Percentiles rank a stretch among this genome's conserved stretches.
Evolutionary conservation across 345 rosid species (phyloP).

Genomic region (Hibiscus trionum): DNA sequence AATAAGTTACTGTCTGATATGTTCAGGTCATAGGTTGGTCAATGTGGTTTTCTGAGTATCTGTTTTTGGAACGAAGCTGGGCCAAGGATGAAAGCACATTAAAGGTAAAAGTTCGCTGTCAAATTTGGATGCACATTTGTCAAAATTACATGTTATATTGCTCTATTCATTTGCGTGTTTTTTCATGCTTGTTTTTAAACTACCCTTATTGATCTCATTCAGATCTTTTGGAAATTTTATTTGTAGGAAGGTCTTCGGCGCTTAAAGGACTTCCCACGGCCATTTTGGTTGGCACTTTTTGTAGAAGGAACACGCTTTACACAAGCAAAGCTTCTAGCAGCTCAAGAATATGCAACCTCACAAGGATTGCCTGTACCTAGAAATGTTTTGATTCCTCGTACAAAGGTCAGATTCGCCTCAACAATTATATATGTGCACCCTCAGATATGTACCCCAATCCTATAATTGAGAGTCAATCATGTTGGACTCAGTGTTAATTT

Average conservation of each 20-base stretch:
- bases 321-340: slow-evolving; percentile 84
- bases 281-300: slow-evolving; percentile 97
- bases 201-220: slow-evolving; percentile 3
- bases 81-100: slow-evolving; percentile 79
- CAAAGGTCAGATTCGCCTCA: slow-evolving; percentile 48
- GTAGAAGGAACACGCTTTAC: slow-evolving; percentile 99
- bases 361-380: slow-evolving; percentile 78
- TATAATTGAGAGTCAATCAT: background rate
- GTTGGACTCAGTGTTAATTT: background rate
- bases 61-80: slow-evolving; percentile 91
- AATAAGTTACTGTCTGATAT: background rate
- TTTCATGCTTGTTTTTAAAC: background rate
- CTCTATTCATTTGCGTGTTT: background rate
- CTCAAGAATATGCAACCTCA: slow-evolving; percentile 84
- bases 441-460: background rate
- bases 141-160: background rate
- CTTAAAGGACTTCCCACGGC: slow-evolving; percentile 70
- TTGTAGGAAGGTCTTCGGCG: slow-evolving; percentile 82
- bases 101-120: slow-evolving; percentile 32
- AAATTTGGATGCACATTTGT: background rate
- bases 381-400: slow-evolving; percentile 94
- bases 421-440: background rate
- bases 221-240: slow-evolving; percentile 22
- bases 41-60: slow-evolving; percentile 98
- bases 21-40: slow-evolving; percentile 96